Percentiles rank a stretch among this genome's conserved stretches.
Evolutionary conservation across 306 rosid genomes (phyloP).

Genomic region (Parietaria judaica): DNA sequence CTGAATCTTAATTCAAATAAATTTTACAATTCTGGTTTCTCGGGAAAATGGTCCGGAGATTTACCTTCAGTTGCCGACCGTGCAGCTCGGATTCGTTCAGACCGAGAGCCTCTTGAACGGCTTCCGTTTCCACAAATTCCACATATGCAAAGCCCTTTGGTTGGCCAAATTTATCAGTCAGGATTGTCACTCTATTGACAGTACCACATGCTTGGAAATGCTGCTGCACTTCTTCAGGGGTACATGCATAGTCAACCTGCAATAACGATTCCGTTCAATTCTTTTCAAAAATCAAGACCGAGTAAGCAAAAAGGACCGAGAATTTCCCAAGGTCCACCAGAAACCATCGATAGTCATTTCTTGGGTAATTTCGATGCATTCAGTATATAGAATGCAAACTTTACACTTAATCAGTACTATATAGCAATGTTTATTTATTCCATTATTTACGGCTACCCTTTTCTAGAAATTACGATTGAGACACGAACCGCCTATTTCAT

Average conservation of each 20-base stretch:
- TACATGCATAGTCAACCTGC: conserved; percentile 96
- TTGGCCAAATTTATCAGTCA: conserved; percentile 86
- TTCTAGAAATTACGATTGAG: too few relatives aligned
- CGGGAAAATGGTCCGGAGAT: not conserved
- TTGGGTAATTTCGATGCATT: too few relatives aligned
- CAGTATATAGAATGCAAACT: too few relatives aligned
- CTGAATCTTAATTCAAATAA: too few relatives aligned
- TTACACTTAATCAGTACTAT: too few relatives aligned
- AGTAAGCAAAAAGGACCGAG: conserved; percentile 14
- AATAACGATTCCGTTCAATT: conserved; percentile 23
- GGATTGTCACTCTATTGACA: conserved; percentile 81
- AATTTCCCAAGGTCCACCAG: not conserved
- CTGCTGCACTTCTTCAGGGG: conserved; percentile 98
- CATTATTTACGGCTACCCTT: too few relatives aligned
- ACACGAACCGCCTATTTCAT: too few relatives aligned
- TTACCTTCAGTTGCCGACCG: conserved; percentile 86
- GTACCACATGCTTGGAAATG: conserved; percentile 95
- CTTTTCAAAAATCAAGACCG: conserved; percentile 8
- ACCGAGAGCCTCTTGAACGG: conserved; percentile 77
- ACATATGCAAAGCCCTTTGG: conserved; percentile 97
- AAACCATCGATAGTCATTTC: too few relatives aligned
- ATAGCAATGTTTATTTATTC: too few relatives aligned
- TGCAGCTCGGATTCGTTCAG: conserved; percentile 85
- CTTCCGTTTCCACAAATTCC: conserved; percentile 80
- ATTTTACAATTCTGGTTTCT: too few relatives aligned